phyloP scores from a whole-genome alignment of 495 filamentous ascomycete species.

The Xylaria castorea region DNA sequence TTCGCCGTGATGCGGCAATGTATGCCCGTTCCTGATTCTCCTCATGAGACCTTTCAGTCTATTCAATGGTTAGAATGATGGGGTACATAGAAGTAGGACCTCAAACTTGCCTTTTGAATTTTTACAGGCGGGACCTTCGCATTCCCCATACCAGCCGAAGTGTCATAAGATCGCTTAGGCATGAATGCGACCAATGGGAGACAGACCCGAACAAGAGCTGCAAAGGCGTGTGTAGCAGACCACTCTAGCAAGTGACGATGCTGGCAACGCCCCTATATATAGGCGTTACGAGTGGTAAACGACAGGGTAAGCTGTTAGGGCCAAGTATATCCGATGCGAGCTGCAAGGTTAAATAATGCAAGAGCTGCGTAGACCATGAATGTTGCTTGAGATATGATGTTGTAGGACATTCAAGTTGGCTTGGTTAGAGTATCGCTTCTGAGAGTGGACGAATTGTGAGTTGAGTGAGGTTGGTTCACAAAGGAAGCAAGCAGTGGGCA shows the following conservation, averaged over 20 bases:
- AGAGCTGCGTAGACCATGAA: background rate
- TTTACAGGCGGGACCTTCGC: slow-evolving; percentile 33
- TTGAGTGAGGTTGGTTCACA: slow-evolving; percentile 5
- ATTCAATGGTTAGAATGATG: slow-evolving; percentile 20
- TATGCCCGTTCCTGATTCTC: slow-evolving; percentile 97
- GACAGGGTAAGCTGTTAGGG: background rate
- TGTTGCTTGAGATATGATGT: background rate
- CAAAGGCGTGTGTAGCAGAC: background rate
- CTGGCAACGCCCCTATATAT: background rate
- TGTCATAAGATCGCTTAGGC: slow-evolving; percentile 39
- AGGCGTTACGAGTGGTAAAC: background rate
- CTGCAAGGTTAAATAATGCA: background rate
- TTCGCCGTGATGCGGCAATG: slow-evolving; percentile 90
- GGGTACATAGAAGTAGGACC: background rate
- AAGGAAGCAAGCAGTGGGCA: slow-evolving; percentile 5
- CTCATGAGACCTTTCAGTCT: slow-evolving; percentile 78
- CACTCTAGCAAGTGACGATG: slow-evolving; percentile 22
- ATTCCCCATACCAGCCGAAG: background rate
- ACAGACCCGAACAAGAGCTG: background rate
- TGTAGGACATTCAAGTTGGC: background rate
- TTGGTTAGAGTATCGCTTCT: background rate
- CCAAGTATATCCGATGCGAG: background rate
- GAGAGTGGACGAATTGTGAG: background rate
- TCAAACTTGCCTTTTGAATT: slow-evolving; percentile 37
- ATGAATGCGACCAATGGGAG: slow-evolving; percentile 22